Base-by-base conservation (phyloP, 2,329 filamentous ascomycete genomes). In the Cadophora gregata region DNA sequence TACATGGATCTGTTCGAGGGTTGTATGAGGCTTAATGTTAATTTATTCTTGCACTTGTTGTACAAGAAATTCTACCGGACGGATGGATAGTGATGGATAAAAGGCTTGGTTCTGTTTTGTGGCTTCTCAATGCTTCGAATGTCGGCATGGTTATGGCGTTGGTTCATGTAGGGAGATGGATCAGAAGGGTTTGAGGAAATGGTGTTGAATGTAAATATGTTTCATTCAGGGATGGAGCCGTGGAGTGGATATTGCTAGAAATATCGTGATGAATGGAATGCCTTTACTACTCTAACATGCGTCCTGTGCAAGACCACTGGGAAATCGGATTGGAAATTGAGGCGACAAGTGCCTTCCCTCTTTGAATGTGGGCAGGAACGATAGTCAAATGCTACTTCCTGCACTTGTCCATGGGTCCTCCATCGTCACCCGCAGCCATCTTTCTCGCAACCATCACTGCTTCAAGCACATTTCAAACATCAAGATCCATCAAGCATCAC, bases 11-110 rank as follows among this genome's bases (percentile, higher is more conserved):
- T 98, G 68, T 99, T 99, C 76, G 93, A 96, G 78, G 90, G 90
- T 63, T 87, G 86, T 70, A 84, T 97, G 77, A 90, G 91, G 80
- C 86, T 99, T 76, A 98, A 98, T 79, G 96, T 99, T 76, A 99
- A 99, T 82, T 80, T 99, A 76, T 88, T 99, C 81, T 84, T 99
- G 83, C 96, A 99, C 85, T 84, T 98, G 79, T 87, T 99, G 73
- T 98, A 98, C 84, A 97, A 96, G 87, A 99, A 99, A 85, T 99
- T 99, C 80, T 99, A 99, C 78, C 83, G 88, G 69, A 90, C 88
- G 67, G 87, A 90, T 55, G 71, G 67, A 69, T 72, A 59, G 66
- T 56, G 64, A 64, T 63, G 59, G 51, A 62, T 48, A 59, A 64
- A 62, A 67, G 29, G 66, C 7, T 16, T 36, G 12, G 59, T 51